phyloP scores from a whole-genome alignment of 257 asterid species.

The Solanum sejunctum region DNA sequence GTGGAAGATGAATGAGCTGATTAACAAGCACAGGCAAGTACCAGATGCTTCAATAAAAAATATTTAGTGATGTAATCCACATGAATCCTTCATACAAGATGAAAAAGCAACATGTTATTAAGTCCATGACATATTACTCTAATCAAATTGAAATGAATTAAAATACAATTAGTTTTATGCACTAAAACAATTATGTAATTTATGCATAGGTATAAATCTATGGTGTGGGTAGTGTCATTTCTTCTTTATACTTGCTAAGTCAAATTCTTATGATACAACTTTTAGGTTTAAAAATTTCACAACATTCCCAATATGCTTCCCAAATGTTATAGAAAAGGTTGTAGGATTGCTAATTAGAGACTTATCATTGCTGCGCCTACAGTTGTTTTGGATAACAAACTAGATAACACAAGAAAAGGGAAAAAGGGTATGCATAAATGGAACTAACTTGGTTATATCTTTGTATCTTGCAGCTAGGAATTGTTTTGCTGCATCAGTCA shows the following conservation, averaged over 20 bases:
- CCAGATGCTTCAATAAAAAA: background rate
- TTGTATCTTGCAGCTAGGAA: conserved; percentile 11
- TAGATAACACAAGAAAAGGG: background rate
- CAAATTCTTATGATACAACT: background rate
- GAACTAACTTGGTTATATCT: conserved; percentile 12
- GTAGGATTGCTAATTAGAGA: background rate
- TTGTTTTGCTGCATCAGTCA: conserved; percentile 15
- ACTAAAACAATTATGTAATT: background rate
- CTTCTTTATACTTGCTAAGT: background rate
- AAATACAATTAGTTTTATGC: background rate
- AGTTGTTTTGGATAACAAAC: background rate
- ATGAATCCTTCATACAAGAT: background rate
- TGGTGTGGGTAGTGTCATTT: background rate
- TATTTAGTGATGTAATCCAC: background rate
- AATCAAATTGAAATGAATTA: background rate
- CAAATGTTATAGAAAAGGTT: background rate
- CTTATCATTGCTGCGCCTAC: background rate
- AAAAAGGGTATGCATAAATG: background rate
- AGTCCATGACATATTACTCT: background rate
- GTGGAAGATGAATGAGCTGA: background rate
- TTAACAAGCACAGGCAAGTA: background rate
- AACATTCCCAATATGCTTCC: background rate
- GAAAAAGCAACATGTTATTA: background rate
- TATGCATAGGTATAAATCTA: background rate
- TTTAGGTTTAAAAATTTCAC: background rate